phyloP scores from a whole-genome alignment of 495 filamentous ascomycete species.

The Aspergillus cristatus region DNA sequence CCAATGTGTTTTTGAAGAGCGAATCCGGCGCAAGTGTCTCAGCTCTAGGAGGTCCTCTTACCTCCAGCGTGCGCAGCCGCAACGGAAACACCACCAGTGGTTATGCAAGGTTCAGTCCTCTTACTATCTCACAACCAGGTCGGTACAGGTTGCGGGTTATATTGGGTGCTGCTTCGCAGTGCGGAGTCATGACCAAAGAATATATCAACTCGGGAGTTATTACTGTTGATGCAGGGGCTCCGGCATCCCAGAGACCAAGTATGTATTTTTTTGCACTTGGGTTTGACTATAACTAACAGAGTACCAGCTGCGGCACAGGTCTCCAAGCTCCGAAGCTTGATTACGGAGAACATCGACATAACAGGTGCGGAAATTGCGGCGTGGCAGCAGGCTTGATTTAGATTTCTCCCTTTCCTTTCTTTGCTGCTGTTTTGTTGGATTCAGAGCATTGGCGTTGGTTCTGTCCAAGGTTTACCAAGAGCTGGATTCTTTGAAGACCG shows the following conservation, averaged over 20 bases:
- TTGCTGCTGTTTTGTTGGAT: neutral
- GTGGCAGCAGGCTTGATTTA: conserved; percentile 25
- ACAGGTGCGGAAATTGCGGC: conserved; percentile 23
- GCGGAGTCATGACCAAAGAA: conserved; percentile 24
- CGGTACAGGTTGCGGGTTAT: conserved; percentile 30
- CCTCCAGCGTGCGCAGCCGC: conserved; percentile 29
- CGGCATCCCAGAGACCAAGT: conserved; percentile 26
- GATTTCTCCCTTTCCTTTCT: neutral
- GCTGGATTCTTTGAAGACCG: too few species aligned
- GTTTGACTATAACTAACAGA: conserved; percentile 9
- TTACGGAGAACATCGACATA: conserved; percentile 30
- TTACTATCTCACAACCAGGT: conserved; percentile 25
- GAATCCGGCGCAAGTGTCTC: conserved; percentile 19
- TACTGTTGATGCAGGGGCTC: conserved; percentile 21
- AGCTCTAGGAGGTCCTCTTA: conserved; percentile 23
- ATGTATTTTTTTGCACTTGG: too few species aligned
- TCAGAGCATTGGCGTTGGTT: neutral
- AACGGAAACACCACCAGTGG: conserved; percentile 27
- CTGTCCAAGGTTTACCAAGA: too few species aligned
- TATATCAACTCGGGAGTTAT: conserved; percentile 28
- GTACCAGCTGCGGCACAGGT: conserved; percentile 22
- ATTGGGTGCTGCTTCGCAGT: conserved; percentile 21
- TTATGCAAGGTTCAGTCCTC: conserved; percentile 24
- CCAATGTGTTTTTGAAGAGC: conserved; percentile 22
- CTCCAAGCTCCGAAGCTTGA: conserved; percentile 19